Evolutionary conservation across 345 rosid species (phyloP), one percentile per base, ranked within the genome.

Genomic region (Eucalyptus victrix): DNA sequence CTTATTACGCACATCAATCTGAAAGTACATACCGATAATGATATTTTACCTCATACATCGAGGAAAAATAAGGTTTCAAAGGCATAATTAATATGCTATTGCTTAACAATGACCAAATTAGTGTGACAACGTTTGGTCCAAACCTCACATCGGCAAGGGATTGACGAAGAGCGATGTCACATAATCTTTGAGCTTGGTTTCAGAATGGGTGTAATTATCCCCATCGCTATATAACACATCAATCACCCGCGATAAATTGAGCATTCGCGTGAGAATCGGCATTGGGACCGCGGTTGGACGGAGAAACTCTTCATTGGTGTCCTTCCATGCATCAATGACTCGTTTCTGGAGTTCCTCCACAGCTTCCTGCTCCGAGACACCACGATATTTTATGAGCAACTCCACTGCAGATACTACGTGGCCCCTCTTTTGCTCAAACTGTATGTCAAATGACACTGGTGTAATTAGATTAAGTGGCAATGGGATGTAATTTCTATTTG

Each of bases 301-400:
- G 3, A 93, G 54, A 23, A 56, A 87, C 54, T 88, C 94, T 23
- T 90, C 91, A 18, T 93, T 91, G 11, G 91, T 50, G 45, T 93
- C 94, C 49, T 91, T 93, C 94, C 93, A 92, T 2, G 91, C 91
- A 88, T 58, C 18, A 15, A 23, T 10, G 9, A 92, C 49, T 83
- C 45, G 51, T 26, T 65, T 90, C 1, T 8, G 7, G 2, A 93
- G 40, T 49, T 86, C 90, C 7, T 44, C n/a, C 7, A 45, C 18
- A 5, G 92, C 86, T 56, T 88, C 92, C 28, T 91, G 58, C 32
- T 89, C 88, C 2, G 85, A 62, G 18, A 62, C 3, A 0, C 72
- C 18, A 7, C 0, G 50, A 0, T 81, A 23, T 81, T 81, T 45
- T 40, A 17, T 49, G 56, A 47, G 37, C 87, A 28, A 21, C 87